Conservation (phyloP, 2,329 filamentous ascomycete genomes). For the Ophiostoma himal-ulmi region DNA sequence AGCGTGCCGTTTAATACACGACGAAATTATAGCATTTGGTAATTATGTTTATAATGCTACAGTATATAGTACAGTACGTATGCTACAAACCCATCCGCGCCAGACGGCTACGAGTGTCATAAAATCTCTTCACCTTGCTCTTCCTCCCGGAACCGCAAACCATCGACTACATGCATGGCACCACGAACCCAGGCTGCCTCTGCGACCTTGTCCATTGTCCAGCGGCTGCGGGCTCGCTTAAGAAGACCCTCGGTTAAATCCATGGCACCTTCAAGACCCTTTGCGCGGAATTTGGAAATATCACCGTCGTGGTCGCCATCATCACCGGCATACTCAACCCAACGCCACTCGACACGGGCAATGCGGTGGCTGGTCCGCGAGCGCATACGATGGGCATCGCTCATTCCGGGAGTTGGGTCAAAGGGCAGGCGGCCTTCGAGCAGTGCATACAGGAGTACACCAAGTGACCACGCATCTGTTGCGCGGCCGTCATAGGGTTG, state of each 20-base stretch:
- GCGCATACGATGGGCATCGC: conserved; percentile 67
- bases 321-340: conserved; percentile 77
- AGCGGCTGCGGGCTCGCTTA: conserved; percentile 73
- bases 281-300: conserved; percentile 51
- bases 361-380: conserved; percentile 90
- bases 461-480: conserved; percentile 91
- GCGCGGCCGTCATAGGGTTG: conserved; percentile 88
- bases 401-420: conserved; percentile 77
- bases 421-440: conserved; percentile 92
- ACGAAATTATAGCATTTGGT: neutral
- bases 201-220: conserved; percentile 67
- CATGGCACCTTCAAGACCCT: conserved; percentile 67
- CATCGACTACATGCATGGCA: conserved; percentile 63
- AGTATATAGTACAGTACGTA: neutral
- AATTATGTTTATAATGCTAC: neutral
- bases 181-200: conserved; percentile 68
- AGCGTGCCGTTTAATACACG: neutral
- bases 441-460: conserved; percentile 86
- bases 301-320: conserved; percentile 79
- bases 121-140: conserved; percentile 51
- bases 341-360: conserved; percentile 89
- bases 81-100: neutral
- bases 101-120: conserved; percentile 7
- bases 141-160: conserved; percentile 55
- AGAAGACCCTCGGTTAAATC: conserved; percentile 77